These are phyloP conservation scores for Zea luxurians DNA, from an alignment of 176 grass and related monocot genomes.

Conservation along the genomic window DNA sequence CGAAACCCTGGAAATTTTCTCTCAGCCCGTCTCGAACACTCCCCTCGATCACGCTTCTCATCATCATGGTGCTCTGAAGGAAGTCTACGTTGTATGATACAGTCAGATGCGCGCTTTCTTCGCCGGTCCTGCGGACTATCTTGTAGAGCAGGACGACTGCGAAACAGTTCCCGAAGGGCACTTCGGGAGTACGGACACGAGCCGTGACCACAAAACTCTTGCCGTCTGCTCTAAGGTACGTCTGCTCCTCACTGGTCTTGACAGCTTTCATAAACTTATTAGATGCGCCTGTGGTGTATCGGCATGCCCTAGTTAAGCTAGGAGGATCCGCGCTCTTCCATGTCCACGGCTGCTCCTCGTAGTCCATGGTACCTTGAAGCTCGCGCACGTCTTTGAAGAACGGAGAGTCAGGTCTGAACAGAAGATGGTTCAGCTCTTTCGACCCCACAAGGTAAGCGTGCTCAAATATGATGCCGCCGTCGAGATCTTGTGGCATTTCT, in stretches of 20 bases:
- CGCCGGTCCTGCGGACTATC: conserved; percentile 62
- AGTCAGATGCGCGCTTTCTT: conserved; percentile 53
- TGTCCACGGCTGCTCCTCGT: conserved; percentile 68
- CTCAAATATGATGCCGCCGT: conserved; percentile 53
- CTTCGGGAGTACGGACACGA: conserved; percentile 66
- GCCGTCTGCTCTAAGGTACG: conserved; percentile 72
- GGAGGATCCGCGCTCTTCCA: conserved; percentile 52
- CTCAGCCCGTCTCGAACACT: conserved; percentile 66
- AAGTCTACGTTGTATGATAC: conserved; percentile 80
- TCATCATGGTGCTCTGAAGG: conserved; percentile 77
- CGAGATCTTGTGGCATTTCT: conserved; percentile 60
- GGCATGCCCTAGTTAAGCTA: conserved; percentile 57
- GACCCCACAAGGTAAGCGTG: conserved; percentile 60
- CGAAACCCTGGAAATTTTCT: conserved; percentile 76
- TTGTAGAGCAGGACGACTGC: conserved; percentile 73
- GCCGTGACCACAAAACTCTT: conserved; percentile 58
- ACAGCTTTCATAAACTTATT: conserved; percentile 81
- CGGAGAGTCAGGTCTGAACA: conserved; percentile 64
- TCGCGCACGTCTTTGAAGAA: conserved; percentile 60
- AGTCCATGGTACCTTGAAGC: conserved; percentile 50
- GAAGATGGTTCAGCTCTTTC: conserved; percentile 69
- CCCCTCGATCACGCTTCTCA: conserved; percentile 81
- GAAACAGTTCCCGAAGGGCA: conserved; percentile 89
- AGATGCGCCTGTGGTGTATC: conserved; percentile 61
- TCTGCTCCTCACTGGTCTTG: conserved; percentile 75